Percentiles rank a stretch among this genome's conserved stretches.
Evolutionary conservation across 305 asterid genomes (phyloP).

Genomic region (Fraxinus ornus): DNA sequence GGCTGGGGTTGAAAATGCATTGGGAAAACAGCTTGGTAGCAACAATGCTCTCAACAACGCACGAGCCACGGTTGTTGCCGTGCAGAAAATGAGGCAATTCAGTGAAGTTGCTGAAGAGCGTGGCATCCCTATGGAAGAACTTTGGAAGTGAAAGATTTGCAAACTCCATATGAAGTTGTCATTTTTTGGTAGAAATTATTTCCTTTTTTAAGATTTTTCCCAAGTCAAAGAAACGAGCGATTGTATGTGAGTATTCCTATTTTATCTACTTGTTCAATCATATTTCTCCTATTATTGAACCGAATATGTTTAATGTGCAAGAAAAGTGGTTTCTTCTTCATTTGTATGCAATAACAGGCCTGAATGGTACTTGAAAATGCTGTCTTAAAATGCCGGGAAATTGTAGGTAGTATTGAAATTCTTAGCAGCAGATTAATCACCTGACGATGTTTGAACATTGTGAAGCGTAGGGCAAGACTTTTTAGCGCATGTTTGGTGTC

Average conservation of each 20-base stretch:
- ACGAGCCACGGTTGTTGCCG: constrained; percentile 86
- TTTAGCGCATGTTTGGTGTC: background rate
- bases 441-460: background rate
- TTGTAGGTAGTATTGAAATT: background rate
- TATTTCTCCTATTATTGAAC: background rate
- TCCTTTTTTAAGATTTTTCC: background rate
- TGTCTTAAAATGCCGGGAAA: no score
- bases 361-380: background rate
- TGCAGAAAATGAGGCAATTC: constrained; percentile 80
- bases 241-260: background rate
- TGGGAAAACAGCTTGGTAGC: constrained; percentile 94
- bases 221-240: background rate
- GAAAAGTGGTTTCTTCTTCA: background rate
- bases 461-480: background rate
- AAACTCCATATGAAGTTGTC: background rate
- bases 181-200: constrained; percentile 19
- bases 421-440: background rate
- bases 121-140: constrained; percentile 93
- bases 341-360: background rate
- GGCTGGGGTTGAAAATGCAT: constrained; percentile 93
- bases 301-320: background rate
- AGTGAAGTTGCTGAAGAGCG: constrained; percentile 81
- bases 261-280: background rate
- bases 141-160: constrained; percentile 64
- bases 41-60: constrained; percentile 94